Base-by-base conservation (phyloP, 371 early-diverging fungal genomes). In the Apophysomyces variabilis region DNA sequence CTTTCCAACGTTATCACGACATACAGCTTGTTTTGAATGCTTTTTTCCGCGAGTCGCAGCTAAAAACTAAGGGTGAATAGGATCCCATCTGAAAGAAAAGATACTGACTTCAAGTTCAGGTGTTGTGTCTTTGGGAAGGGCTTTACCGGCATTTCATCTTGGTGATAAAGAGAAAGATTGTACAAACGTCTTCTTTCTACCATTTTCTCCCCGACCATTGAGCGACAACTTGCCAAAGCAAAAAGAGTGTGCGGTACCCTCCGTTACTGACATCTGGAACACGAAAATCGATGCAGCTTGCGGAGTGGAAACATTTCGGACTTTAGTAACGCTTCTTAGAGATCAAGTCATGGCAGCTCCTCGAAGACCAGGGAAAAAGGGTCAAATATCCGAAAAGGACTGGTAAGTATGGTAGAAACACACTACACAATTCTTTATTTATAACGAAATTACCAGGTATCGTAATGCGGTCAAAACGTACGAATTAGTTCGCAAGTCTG, bases 301-400 rank as follows among this genome's bases (percentile, higher is more conserved):
- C 1, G 61, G 64, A 4, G 54, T 71, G 3, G 77, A 79, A 59
- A 72, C 81, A 1, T 80, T 80, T 68, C 47, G 72, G 11, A 64
- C 69, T 18, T 58, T 86, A 39, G 39, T 74, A 1, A 57, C 59
- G 7, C 66, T 66, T 5, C 47, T 88, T n/a, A 71, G 86, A 38
- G 76, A 86, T 59, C 83, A 80, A 64, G 67, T 88, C 1, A 69
- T 82, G 50, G 84, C 76, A 11, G 76, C 77, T 5, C 84, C 87
- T 1, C 61, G 87, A 61, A 74, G 69, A 60, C 46, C 66, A 4
- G 80, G 82, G 1, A 83, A 73, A 65, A 78, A 77, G 38, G 82
- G 79, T 1, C 80, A 85, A 56, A 64, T 85, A 5, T 85, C 85
- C 16, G 85, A 85, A 71, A 79, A 78, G 43, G 85, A 85, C 21